These are phyloP conservation scores for Musa troglodytarum DNA, from an alignment of 176 grass and related monocot genomes.

Conservation along the genomic window DNA sequence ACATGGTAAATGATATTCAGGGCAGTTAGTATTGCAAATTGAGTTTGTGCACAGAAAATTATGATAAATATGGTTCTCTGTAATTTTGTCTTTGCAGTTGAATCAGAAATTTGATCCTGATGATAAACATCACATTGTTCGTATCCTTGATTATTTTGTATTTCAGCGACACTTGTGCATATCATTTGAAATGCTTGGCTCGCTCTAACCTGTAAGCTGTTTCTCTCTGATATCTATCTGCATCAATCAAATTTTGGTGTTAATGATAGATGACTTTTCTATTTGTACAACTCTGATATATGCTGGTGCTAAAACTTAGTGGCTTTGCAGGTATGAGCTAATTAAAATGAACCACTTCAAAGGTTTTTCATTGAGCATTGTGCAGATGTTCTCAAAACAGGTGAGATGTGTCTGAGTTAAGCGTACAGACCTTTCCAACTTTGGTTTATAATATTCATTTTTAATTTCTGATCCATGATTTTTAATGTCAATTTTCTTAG, in stretches of 20 bases:
- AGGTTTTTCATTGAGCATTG: constrained; percentile 73
- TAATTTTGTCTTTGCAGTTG: constrained; percentile 43
- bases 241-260: constrained; percentile 5
- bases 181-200: constrained; percentile 95
- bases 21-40: background rate
- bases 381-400: constrained; percentile 94
- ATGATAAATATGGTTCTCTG: background rate
- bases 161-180: constrained; percentile 91
- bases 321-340: constrained; percentile 62
- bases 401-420: constrained; percentile 35
- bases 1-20: constrained; percentile 48
- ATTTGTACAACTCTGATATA: constrained; percentile 13
- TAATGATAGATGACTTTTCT: constrained; percentile 4
- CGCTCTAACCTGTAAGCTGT: constrained; percentile 79
- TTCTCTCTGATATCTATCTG: background rate
- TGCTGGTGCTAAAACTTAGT: constrained; percentile 11
- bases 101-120: constrained; percentile 89
- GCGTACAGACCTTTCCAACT: background rate
- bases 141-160: constrained; percentile 91
- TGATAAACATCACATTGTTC: constrained; percentile 89
- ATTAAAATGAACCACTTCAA: constrained; percentile 84
- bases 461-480: constrained; percentile 19
- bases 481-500: constrained; percentile 18
- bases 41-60: background rate
- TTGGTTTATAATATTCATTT: constrained; percentile 16